Evolutionary conservation across 306 rosid species (phyloP).

Genomic region (Medicago arabica): DNA sequence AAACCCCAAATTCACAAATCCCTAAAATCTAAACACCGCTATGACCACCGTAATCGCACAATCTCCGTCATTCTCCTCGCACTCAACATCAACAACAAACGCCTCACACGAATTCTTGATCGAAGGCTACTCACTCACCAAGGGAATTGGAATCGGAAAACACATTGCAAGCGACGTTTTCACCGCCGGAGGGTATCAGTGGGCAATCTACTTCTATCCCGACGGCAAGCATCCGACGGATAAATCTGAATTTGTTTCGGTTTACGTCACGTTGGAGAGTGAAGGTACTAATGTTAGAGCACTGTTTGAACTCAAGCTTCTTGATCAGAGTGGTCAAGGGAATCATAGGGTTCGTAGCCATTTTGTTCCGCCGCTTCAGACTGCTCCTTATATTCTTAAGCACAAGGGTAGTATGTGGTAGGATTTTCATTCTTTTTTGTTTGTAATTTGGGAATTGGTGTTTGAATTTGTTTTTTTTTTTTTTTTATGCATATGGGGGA

Average conservation of each 20-base stretch:
- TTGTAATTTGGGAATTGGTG: too few species aligned
- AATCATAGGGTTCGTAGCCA: slow-evolving; percentile 84
- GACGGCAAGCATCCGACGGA: slow-evolving; percentile 87
- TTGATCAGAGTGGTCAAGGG: slow-evolving; percentile 77
- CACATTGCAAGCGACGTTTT: slow-evolving; percentile 83
- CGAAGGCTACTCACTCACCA: slow-evolving; percentile 78
- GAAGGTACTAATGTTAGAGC: slow-evolving; percentile 89
- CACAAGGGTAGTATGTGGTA: slow-evolving; percentile 92
- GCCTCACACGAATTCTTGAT: slow-evolving; percentile 86
- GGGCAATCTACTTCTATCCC: slow-evolving; percentile 93
- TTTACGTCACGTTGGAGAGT: slow-evolving; percentile 77
- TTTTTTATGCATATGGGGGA: too few species aligned
- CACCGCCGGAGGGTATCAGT: slow-evolving; percentile 74
- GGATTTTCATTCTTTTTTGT: too few species aligned
- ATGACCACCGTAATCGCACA: too few species aligned
- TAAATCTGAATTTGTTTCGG: slow-evolving; percentile 77
- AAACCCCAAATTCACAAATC: too few species aligned
- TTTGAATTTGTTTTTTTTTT: too few species aligned
- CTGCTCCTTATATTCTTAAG: slow-evolving; percentile 87
- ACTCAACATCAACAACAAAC: slow-evolving; percentile 72
- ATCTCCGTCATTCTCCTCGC: slow-evolving; percentile 45
- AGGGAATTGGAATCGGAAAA: slow-evolving; percentile 87
- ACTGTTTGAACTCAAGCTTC: slow-evolving; percentile 77
- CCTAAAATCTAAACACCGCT: too few species aligned
- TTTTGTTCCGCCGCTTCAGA: slow-evolving; percentile 78